Evolutionary conservation across 2,329 filamentous ascomycete genomes (phyloP).

Genomic region (Graphiopsis chlorocephala): DNA sequence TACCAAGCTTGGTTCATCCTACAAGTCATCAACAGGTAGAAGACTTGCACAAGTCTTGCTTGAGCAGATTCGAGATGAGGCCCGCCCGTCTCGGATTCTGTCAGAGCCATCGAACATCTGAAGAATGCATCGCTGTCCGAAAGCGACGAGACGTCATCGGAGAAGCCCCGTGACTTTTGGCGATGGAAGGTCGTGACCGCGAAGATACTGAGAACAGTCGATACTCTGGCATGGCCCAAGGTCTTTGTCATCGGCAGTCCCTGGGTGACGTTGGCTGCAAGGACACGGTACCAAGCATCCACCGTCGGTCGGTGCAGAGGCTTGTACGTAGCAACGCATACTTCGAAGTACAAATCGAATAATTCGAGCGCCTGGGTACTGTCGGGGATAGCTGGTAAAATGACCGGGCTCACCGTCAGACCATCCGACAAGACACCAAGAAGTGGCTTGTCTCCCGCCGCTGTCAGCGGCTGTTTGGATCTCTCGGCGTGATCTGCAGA

Average conservation of each 20-base stretch:
- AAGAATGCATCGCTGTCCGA: slow-evolving; percentile 14
- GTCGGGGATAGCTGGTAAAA: slow-evolving; percentile 37
- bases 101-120: slow-evolving; percentile 4
- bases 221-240: slow-evolving; percentile 44
- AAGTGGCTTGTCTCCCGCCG: slow-evolving; percentile 53
- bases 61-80: slow-evolving; percentile 20
- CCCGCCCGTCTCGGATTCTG: slow-evolving; percentile 17
- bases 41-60: slow-evolving; percentile 21
- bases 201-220: slow-evolving; percentile 15
- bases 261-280: slow-evolving; percentile 26
- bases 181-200: slow-evolving; percentile 17
- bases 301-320: slow-evolving; percentile 56
- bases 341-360: slow-evolving; percentile 58
- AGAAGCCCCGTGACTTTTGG: slow-evolving; percentile 43
- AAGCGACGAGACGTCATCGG: slow-evolving; percentile 28
- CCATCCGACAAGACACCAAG: slow-evolving; percentile 24
- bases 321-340: slow-evolving; percentile 59
- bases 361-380: slow-evolving; percentile 39
- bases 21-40: slow-evolving; percentile 21
- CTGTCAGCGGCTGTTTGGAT: slow-evolving; percentile 44
- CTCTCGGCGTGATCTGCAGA: slow-evolving; percentile 25
- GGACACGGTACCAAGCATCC: slow-evolving; percentile 42
- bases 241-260: slow-evolving; percentile 36
- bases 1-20: slow-evolving; percentile 36
- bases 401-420: slow-evolving; percentile 28